Conservation (phyloP, 2,329 filamentous ascomycete genomes). For the Plenodomus lindquistii region DNA sequence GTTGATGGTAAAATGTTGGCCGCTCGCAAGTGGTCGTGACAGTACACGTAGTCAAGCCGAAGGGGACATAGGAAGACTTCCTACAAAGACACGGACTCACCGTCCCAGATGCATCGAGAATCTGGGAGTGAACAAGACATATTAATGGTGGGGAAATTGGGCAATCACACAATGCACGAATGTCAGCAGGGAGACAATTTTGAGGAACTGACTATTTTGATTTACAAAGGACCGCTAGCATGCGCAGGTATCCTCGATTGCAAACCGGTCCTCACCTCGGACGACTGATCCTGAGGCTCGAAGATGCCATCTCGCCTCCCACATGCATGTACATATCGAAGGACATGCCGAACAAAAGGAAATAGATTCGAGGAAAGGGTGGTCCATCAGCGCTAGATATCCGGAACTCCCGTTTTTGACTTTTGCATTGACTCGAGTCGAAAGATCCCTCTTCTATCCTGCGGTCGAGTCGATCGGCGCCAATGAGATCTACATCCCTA, state of each 20-base stretch:
- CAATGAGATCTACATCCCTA: conserved; percentile 47
- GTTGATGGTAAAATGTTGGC: too few relatives aligned
- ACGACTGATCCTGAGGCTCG: conserved; percentile 44
- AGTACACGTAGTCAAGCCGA: too few relatives aligned
- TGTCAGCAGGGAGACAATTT: conserved; percentile 18
- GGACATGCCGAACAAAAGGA: conserved; percentile 45
- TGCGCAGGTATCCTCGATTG: conserved; percentile 53
- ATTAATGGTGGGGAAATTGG: neutral
- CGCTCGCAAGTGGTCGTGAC: too few relatives aligned
- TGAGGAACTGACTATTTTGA: conserved; percentile 44
- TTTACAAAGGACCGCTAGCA: conserved; percentile 49
- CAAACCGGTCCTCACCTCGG: conserved; percentile 47
- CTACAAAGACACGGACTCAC: too few relatives aligned
- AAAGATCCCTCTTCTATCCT: conserved; percentile 51
- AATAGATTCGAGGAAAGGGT: conserved; percentile 44
- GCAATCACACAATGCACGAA: neutral
- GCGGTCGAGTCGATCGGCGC: conserved; percentile 47
- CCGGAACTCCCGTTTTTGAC: conserved; percentile 50
- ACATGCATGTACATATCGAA: conserved; percentile 49
- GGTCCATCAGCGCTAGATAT: conserved; percentile 50
- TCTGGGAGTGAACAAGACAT: neutral
- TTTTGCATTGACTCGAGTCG: conserved; percentile 48
- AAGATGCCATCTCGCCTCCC: conserved; percentile 49
- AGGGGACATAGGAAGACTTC: too few relatives aligned
- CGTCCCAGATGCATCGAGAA: too few relatives aligned